These are phyloP conservation scores for Noccaea caerulescens DNA, from an alignment of 345 rosid species.

Conservation along the genomic window DNA sequence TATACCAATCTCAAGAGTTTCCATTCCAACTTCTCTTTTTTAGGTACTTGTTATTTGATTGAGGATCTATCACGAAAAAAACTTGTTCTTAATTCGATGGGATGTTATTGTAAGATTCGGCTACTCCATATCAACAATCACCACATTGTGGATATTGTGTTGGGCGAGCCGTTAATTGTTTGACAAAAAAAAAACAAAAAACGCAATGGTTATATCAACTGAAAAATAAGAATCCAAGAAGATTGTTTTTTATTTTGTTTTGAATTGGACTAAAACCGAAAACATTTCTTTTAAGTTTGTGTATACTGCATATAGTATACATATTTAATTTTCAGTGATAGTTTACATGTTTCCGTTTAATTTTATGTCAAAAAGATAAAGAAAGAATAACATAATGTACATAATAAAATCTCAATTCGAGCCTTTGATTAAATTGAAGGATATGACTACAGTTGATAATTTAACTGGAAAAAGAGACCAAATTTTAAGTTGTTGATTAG, in stretches of 20 bases:
- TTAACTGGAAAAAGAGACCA: neutral
- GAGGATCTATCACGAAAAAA: too few relatives aligned
- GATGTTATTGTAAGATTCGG: neutral
- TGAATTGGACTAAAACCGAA: neutral
- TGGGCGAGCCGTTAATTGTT: neutral
- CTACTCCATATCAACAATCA: neutral
- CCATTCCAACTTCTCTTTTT: neutral
- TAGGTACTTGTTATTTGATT: too few relatives aligned
- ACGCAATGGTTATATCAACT: neutral
- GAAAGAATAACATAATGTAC: conserved; percentile 16
- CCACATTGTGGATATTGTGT: conserved; percentile 8
- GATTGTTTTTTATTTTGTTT: neutral
- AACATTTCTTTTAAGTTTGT: neutral
- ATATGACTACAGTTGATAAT: neutral
- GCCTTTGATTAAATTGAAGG: neutral
- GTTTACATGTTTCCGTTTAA: neutral
- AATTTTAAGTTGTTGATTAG: neutral
- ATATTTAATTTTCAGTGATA: neutral
- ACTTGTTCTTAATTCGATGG: too few relatives aligned
- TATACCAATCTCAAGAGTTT: conserved; percentile 7
- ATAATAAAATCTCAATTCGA: neutral
- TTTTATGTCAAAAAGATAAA: neutral
- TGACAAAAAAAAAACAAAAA: neutral
- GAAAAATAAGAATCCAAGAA: neutral
- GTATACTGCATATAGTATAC: neutral